These are phyloP conservation scores for Arctium lappa DNA, from an alignment of 129 eudicot genomes.

Conservation along the genomic window DNA sequence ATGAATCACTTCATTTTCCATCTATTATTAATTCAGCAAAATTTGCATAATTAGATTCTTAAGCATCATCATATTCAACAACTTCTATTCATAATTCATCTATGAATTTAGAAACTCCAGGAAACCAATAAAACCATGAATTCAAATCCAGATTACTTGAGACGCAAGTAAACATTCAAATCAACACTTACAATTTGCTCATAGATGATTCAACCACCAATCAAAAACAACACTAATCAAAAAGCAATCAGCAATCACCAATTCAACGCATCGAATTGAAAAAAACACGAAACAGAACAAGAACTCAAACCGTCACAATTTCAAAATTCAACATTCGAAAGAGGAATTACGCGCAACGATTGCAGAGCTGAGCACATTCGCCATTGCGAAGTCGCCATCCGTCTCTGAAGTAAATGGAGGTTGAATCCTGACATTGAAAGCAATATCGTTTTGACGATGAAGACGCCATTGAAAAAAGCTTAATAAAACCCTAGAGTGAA, in stretches of 20 bases:
- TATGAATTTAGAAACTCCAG: too few species aligned
- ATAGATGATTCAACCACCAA: background rate
- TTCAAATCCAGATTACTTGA: slow-evolving; percentile 12
- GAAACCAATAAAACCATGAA: background rate
- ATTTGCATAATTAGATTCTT: background rate
- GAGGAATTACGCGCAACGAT: slow-evolving; percentile 53
- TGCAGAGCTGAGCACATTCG: slow-evolving; percentile 60
- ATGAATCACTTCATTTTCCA: background rate
- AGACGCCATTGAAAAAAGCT: slow-evolving; percentile 34
- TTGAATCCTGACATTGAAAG: slow-evolving; percentile 55
- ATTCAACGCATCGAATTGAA: background rate
- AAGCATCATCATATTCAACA: background rate
- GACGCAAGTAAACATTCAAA: slow-evolving; percentile 13
- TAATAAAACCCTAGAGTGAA: slow-evolving; percentile 29
- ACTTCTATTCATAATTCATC: too few species aligned
- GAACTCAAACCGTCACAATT: background rate
- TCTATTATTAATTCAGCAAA: background rate
- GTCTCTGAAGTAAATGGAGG: slow-evolving; percentile 37
- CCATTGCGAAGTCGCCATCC: slow-evolving; percentile 76
- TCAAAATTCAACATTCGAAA: background rate
- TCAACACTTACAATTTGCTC: background rate
- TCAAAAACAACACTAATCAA: background rate
- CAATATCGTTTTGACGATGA: slow-evolving; percentile 39
- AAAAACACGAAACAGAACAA: background rate
- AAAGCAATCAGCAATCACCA: background rate